Base-by-base conservation (phyloP, 352 stramenopile genomes). In the Phytophthora macrochlamydospora region DNA sequence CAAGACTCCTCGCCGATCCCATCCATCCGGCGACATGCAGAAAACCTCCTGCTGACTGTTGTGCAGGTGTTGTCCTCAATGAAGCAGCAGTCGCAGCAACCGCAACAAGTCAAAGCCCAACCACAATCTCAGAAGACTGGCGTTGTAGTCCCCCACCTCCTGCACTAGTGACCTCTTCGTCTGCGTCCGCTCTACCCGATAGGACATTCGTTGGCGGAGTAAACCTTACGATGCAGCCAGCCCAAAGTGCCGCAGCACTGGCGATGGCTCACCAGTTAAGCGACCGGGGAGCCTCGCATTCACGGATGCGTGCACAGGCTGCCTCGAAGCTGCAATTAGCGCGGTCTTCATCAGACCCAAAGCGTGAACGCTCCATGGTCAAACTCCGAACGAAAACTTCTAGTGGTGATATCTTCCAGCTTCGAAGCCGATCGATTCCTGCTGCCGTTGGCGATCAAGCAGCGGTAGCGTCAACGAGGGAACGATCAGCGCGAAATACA, bases 261-360 rank as follows among this genome's bases (percentile, higher is more conserved):
- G 65, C 61, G 11, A 67, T 72, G 37, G 65, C 57, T 7, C 70
- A 75, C 28, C 70, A 78, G 9, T 29, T 73, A n/a, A 75, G 66
- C 53, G 66, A 78, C 31, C 59, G 67, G 45, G 60, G 74, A 62
- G 58, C 64, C 12, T 74, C 54, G 38, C 66, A 71, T 63, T 69
- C 67, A 7, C 58, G 67, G 13, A 76, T 76, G 60, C 67, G 85
- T n/a, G 75, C 79, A 1, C 70, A 82, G n/a, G 77, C 82, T 33
- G 62, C 69, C 69, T 89, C 74, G 60, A 91, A 91, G 54, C 73
- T 93, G 29, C 84, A 85, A 30, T 63, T 95, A 9, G 68, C 79
- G 6, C 76, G 87, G n/a, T 92, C 81, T 11, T 91, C 84, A 3
- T 93, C 84, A 0, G 85, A 94, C 35, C 83, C 84, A 4, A 93